Evolutionary conservation across 1,284 basidiomycete species (phyloP), one percentile per base, ranked within the genome.

Genomic region (Cronartium quercuum): DNA sequence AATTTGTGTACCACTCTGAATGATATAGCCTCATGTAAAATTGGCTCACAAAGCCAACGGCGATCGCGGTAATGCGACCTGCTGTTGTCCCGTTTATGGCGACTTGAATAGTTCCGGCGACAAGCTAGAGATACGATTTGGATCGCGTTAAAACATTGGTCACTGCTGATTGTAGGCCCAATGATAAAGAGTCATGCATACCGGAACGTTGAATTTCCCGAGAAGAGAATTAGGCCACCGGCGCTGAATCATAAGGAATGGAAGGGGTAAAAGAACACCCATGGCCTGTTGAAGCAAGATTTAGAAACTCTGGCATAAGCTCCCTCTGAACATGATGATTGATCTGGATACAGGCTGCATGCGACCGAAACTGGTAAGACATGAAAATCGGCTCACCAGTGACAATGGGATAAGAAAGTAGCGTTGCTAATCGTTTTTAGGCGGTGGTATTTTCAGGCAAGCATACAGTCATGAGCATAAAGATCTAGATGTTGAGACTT

Each of bases 81-180:
- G 73, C 42, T 24, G 73, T 75, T 7, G 73, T 67, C 7, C 73
- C 73, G 38, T 75, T 75, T 40, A 75, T 75, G 4, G 73, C 73
- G 24, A 75, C 73, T 68, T 75, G 73, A n/a, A 75, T 68, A 0
- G 73, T 75, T 21, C 73, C 73, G 24, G 66, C 73, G 3, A 75
- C 73, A 58, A 75, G 47, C 73, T 75, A 38, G 21, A 7, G 34
- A 37, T 10, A 44, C 34, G 15, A 70, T 21, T 1, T 35, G 21
- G 18, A 3, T 4, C 38, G 29, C 3, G n/a, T 24, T 3, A 58
- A 63, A 6, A 9, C 6, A 6, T 10, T 68, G 10, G 37, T 24
- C 18, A 68, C n/a, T 29, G n/a, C 12, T 12, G n/a, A 35, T 9
- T 1, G 7, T 62, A 6, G 7, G 2, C 2, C 18, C 15, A 9